phyloP scores from a whole-genome alignment of 225 moss, liverwort and hornwort genomes.

The Sphagnum tenellum region DNA sequence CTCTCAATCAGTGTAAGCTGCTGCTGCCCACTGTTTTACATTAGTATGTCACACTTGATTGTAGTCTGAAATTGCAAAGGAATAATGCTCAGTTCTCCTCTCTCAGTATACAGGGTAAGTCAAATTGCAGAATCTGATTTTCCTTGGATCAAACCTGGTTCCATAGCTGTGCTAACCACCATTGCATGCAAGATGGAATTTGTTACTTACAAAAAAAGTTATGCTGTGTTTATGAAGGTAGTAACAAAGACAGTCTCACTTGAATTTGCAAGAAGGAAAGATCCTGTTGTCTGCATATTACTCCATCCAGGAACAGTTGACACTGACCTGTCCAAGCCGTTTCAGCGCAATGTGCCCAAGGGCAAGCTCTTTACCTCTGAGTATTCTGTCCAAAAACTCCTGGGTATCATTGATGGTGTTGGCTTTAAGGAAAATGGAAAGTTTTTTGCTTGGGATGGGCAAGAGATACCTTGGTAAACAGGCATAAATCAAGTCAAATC shows the following conservation, averaged over 20 bases:
- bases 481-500: no score
- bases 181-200: no score
- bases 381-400: slow-evolving; percentile 66
- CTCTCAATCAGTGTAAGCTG: slow-evolving; percentile 82
- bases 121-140: no score
- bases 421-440: slow-evolving; percentile 60
- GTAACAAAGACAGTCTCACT: slow-evolving; percentile 88
- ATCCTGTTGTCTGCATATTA: slow-evolving; percentile 70
- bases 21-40: no score
- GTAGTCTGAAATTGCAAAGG: no score
- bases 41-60: no score
- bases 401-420: slow-evolving; percentile 57
- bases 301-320: slow-evolving; percentile 95
- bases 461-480: slow-evolving; percentile 73
- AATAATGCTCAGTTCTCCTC: no score
- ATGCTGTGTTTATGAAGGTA: slow-evolving; percentile 10
- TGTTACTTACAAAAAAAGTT: neutral
- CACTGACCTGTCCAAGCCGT: slow-evolving; percentile 89
- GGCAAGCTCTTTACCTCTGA: slow-evolving; percentile 76
- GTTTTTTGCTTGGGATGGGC: slow-evolving; percentile 93
- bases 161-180: no score
- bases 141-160: no score
- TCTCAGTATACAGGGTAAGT: no score
- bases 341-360: slow-evolving; percentile 77
- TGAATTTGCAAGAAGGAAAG: slow-evolving; percentile 74